Evolutionary conservation across 1,284 basidiomycete genomes (phyloP).

Genomic region (Earliella scabrosa): DNA sequence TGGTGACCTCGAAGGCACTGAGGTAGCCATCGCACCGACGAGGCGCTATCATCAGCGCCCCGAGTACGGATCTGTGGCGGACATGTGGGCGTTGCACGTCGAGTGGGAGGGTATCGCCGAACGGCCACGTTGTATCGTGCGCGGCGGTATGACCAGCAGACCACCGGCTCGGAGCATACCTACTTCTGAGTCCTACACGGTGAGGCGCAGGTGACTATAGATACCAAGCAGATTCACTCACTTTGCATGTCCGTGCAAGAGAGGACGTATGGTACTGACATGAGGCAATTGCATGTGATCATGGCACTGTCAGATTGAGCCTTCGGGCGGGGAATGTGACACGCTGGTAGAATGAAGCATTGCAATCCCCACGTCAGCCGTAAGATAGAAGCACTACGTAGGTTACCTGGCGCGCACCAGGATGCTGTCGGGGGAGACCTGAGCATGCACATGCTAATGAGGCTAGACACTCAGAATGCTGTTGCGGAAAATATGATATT

Average conservation of each 20-base stretch:
- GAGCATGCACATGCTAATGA: neutral
- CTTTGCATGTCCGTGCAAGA: neutral
- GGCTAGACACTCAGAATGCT: neutral
- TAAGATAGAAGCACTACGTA: neutral
- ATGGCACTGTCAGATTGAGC: neutral
- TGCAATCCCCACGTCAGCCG: neutral
- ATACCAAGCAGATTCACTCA: neutral
- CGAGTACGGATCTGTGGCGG: neutral
- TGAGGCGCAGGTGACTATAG: neutral
- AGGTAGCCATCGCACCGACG: too few species aligned
- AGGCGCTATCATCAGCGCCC: too few species aligned
- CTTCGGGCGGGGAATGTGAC: neutral
- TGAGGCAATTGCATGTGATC: neutral
- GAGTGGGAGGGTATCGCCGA: too few species aligned
- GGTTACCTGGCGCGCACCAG: too few species aligned
- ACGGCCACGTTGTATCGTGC: too few species aligned
- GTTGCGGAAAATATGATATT: neutral
- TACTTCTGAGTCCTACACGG: slow-evolving; percentile 1
- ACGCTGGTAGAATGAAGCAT: neutral
- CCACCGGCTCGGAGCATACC: slow-evolving; percentile 4
- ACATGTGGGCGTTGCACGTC: neutral
- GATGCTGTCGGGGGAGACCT: neutral
- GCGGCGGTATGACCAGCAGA: neutral
- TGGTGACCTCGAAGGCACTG: too few species aligned
- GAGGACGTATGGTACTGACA: neutral